These are phyloP conservation scores for Fusarium foetens DNA, from an alignment of 2,329 filamentous ascomycete species.

Conservation along the genomic window DNA sequence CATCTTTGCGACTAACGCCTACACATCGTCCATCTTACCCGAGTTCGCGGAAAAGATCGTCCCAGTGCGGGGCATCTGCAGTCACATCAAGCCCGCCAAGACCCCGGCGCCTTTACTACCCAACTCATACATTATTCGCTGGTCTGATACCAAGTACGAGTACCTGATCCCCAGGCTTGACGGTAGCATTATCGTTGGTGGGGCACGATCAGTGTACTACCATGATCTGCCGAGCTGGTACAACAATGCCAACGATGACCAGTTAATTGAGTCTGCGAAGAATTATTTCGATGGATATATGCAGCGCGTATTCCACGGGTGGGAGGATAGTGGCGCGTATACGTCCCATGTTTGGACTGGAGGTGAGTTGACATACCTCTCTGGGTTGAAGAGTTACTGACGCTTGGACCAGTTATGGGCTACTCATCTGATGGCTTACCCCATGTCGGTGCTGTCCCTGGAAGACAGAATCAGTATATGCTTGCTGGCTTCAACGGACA, in stretches of 20 bases:
- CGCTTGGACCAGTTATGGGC: conserved; percentile 50
- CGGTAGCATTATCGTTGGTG: background rate
- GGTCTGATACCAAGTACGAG: conserved; percentile 6
- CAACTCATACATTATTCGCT: background rate
- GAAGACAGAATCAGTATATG: conserved; percentile 5
- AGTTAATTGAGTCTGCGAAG: background rate
- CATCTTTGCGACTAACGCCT: background rate
- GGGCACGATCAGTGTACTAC: background rate
- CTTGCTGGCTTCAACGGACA: conserved; percentile 43
- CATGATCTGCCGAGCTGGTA: conserved; percentile 1
- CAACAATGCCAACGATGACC: background rate
- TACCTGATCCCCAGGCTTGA: conserved; percentile 2
- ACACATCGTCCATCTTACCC: background rate
- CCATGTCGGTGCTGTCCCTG: conserved; percentile 56
- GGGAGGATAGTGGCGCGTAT: conserved; percentile 55
- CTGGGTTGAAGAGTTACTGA: rapidly evolving
- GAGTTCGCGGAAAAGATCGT: background rate
- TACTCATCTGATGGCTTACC: conserved; percentile 55
- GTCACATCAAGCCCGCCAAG: background rate
- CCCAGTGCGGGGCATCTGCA: conserved; percentile 1
- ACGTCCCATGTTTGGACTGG: conserved; percentile 47
- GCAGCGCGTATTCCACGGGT: conserved; percentile 59
- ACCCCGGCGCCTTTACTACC: background rate
- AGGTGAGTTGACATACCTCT: conserved; percentile 39
- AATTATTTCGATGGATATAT: conserved; percentile 59